These are phyloP conservation scores for Noccaea caerulescens DNA, from an alignment of 345 rosid species.

Conservation along the genomic window DNA sequence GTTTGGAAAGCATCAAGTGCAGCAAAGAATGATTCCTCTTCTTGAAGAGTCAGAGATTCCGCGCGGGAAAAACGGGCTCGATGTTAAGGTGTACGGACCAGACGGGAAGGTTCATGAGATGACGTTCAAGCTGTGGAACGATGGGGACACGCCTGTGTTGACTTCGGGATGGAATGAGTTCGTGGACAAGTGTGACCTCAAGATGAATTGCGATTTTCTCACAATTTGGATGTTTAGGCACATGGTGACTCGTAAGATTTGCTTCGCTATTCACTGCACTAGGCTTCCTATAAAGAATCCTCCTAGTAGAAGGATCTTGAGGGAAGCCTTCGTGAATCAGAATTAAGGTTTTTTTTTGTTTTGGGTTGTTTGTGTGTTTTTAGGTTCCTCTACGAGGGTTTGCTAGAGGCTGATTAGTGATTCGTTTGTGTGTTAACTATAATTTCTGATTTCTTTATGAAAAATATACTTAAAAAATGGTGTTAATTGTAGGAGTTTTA, in stretches of 20 bases:
- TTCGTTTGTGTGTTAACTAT: background rate
- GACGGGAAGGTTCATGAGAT: background rate
- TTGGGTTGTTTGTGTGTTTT: too few species aligned
- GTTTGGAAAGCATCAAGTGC: constrained; percentile 2
- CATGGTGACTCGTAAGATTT: background rate
- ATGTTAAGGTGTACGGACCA: constrained; percentile 26
- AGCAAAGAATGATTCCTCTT: constrained; percentile 14
- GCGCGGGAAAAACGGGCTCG: background rate
- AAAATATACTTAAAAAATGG: background rate
- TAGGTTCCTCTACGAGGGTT: background rate
- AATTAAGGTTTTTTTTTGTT: too few species aligned
- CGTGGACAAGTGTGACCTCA: background rate
- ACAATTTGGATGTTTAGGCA: constrained; percentile 40
- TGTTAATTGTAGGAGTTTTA: background rate
- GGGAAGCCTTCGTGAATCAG: background rate
- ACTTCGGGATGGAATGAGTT: constrained; percentile 23
- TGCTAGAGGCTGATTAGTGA: background rate
- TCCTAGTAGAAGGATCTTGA: background rate
- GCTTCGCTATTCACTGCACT: constrained; percentile 5
- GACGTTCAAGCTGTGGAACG: constrained; percentile 21
- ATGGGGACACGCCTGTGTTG: constrained; percentile 10
- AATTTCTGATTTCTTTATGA: background rate
- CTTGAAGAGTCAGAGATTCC: background rate
- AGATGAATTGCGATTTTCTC: constrained; percentile 8
- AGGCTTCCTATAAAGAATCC: background rate